Conservation (phyloP, 805 yeast species). For the Gaillardinia entomophila region DNA sequence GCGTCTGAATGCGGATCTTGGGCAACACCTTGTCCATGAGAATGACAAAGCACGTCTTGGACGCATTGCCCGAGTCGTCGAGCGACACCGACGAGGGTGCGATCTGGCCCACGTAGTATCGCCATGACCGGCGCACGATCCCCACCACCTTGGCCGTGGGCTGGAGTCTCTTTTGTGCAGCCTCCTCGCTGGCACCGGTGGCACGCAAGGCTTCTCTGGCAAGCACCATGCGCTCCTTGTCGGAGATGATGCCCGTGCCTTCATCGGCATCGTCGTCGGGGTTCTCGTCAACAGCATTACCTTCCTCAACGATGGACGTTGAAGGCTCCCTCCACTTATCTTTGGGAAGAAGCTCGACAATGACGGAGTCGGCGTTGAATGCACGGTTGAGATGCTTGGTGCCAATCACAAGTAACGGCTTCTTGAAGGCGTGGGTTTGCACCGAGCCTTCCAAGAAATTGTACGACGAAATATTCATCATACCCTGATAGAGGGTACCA, state of each 20-base stretch:
- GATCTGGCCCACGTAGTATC: constrained; percentile 92
- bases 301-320: constrained; percentile 70
- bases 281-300: constrained; percentile 52
- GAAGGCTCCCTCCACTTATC: constrained; percentile 86
- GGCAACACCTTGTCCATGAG: constrained; percentile 90
- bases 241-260: constrained; percentile 45
- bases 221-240: constrained; percentile 63
- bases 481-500: constrained; percentile 85
- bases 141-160: constrained; percentile 97
- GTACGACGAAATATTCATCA: constrained; percentile 72
- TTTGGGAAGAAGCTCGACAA: constrained; percentile 83
- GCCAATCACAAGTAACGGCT: constrained; percentile 79
- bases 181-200: constrained; percentile 39
- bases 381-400: constrained; percentile 82
- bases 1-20: constrained; percentile 76
- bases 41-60: constrained; percentile 74
- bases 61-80: constrained; percentile 54
- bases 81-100: constrained; percentile 63
- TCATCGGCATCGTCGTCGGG: constrained; percentile 53
- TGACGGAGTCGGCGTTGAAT: constrained; percentile 87
- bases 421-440: constrained; percentile 62
- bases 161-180: constrained; percentile 45
- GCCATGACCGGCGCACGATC: constrained; percentile 85
- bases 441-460: constrained; percentile 87
- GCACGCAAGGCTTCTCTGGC: constrained; percentile 67